Evolutionary conservation across 2,329 filamentous ascomycete genomes (phyloP), one percentile per base, ranked within the genome.

Genomic region (Trichoderma aggressivum): DNA sequence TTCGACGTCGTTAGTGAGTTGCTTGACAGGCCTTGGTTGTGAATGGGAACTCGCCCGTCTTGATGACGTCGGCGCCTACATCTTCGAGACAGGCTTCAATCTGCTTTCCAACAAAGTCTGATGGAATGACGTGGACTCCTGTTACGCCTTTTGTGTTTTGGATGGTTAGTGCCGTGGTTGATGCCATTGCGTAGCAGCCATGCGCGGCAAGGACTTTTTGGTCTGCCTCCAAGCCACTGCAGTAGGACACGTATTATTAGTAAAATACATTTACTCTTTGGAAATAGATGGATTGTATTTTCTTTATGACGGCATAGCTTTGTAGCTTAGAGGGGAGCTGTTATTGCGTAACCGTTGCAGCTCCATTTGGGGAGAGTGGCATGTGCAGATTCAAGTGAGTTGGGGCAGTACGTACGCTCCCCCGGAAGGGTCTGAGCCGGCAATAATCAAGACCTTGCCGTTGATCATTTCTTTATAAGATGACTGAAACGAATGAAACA

Each of bases 161-260:
- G 18, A 94, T 94, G n/a, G 96, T 99, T 78, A 99, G 84, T 24
- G 95, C 95, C 16, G 95, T 97, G 11, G 95, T 98, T 26, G 94
- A 94, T 64, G 95, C 98, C 90, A 98, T 97, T 72, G 94, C 94
- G 85, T 98, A 98, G 83, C 93, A 96, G 72, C 92, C 91, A 87
- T 98, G 94, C 21, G 93, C 93, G 58, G 94, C 92, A 72, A 97
- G 91, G 73, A 97, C 94, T 80, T 97, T 97, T 79, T 98, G 94
- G 80, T 98, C 95, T 50, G 95, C 96, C 81, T 99, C 95, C 39
- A 99, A 89, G 65, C 95, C 96, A 70, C 94, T 97, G 77, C 26
- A 62, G 66, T 74, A 8, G 21, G 7, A 34, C 11, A 6, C 2
- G 3, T 1, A 12, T 4, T 32, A 14, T 69, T 53, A 69, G 56